A percentile compares a stretch with the other conserved stretches of the same genome.
Evolutionary conservation across 179 eudicot species (phyloP).

Genomic region (Heliamphora pulchella): DNA sequence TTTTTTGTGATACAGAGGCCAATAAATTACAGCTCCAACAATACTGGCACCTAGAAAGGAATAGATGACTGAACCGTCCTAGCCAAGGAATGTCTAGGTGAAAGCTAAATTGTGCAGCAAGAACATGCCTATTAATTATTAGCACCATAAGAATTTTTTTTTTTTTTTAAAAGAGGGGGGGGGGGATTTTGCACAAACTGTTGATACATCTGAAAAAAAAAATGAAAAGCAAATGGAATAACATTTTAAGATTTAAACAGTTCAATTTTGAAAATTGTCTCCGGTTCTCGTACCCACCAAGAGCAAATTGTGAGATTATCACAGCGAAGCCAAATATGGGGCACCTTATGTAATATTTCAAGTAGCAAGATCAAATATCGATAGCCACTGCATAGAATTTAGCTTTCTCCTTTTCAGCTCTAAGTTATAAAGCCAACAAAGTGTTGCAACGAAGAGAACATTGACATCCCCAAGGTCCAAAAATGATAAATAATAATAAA

Average conservation of each 20-base stretch:
- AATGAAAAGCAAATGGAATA: not conserved
- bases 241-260: not conserved
- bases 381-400: not conserved
- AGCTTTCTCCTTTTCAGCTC: conserved; percentile 5
- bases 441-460: not conserved
- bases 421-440: not conserved
- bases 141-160: not conserved
- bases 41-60: not conserved
- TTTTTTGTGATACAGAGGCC: not conserved
- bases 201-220: not conserved
- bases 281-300: not conserved
- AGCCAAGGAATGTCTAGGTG: conserved; percentile 2
- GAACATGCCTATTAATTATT: not conserved
- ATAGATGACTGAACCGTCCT: not conserved
- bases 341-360: not conserved
- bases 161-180: too few species aligned
- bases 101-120: not conserved
- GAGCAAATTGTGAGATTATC: not conserved
- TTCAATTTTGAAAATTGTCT: not conserved
- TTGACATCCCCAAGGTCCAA: too few species aligned
- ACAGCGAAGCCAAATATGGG: not conserved
- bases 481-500: too few species aligned
- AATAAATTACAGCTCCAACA: not conserved
- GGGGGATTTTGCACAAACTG: not conserved
- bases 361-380: not conserved